Evolutionary conservation across 23 red algal genomes (phyloP), one percentile per base, ranked within the genome.

Genomic region (Chondrus crispus): DNA sequence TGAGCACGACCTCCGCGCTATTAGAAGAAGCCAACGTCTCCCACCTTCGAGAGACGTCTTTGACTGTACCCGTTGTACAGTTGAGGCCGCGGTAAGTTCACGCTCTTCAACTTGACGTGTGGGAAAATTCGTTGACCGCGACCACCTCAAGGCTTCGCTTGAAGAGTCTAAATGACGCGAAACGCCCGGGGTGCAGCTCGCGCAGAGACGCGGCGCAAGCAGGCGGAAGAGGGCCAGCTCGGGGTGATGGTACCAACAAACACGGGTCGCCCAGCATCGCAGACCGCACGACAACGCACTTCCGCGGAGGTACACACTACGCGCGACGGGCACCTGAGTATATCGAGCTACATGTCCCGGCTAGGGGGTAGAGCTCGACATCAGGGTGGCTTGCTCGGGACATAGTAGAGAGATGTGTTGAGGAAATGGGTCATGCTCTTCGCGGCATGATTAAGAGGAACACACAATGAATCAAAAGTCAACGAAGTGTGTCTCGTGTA

Each of bases 261-360:
- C 66, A 91, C 73, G 2, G 42, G 49, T 3, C 72, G 85, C 30
- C 81, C 90, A 14, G 78, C 95, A 76, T 39, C 96, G 54, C 30
- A 42, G 9, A 24, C 44, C 19, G 54, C 45, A n/a, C 60, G 96
- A 51, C 45, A 35, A 16, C 47, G 58, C 2, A 88, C 57, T 13
- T 53, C 62, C 38, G 43, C 87, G 12, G 94, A 70, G 11, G 37
- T 99, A 22, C 97, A 99, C 63, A 99, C 94, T 0, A 99, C 96
- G 97, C 68, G 62, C 36, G 90, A 95, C 68, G 97, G 96, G 81
- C 97, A 99, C 71, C 96, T 99, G 60, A 94, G 97, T 11, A 99
- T 99, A 43, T 91, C 91, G n/a, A 85, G 88, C 96, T 24, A 94
- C 94, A 41, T 94, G 96, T 76, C 55, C 71, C 44, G 93, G 91